Evolutionary conservation across 371 early-diverging fungal genomes (phyloP), one percentile per base, ranked within the genome.

Genomic region (Nematocida sp.): DNA sequence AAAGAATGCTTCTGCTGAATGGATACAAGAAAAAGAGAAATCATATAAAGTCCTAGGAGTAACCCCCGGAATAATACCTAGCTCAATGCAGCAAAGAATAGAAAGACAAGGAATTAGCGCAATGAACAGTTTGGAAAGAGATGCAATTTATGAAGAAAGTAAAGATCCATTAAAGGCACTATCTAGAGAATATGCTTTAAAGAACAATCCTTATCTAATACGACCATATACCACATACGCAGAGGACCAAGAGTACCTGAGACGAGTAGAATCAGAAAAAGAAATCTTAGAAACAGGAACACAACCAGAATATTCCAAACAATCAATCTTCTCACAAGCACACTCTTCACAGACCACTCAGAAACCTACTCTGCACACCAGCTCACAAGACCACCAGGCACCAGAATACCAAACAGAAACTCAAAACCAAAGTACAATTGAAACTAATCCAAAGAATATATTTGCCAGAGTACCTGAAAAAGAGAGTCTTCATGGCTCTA

Each of bases 221-320:
- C 61, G 61, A 11, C 61, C 61, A 5, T 61, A 61, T 35, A 61
- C 43, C 21, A 61, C 46, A 13, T 61, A 35, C 37, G 43, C 43
- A 11, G 61, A 61, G 4, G 61, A 61, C 48, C 17, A 41, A 34
- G 61, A 29, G 61, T 61, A 61, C 61, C 25, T 61, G 17, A 40
- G 23, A 27, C 3, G 21, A 17, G 37, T 61, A 9, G 13, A 21
- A 27, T 11, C 21, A 17, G 31, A 54, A 17, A 27, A 54, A 34
- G 54, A 35, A 7, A 35, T 31, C 11, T 31, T 11, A 27, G 4
- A 54, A n/a, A n/a, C n/a, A n/a, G n/a, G n/a, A n/a, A n/a, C n/a
- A n/a, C n/a, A n/a, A n/a, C n/a, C n/a, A n/a, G n/a, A n/a, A n/a
- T n/a, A n/a, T n/a, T n/a, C n/a, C n/a, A n/a, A n/a, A n/a, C n/a